Conservation (phyloP, 305 asterid genomes). For the Solanum hybrid region DNA sequence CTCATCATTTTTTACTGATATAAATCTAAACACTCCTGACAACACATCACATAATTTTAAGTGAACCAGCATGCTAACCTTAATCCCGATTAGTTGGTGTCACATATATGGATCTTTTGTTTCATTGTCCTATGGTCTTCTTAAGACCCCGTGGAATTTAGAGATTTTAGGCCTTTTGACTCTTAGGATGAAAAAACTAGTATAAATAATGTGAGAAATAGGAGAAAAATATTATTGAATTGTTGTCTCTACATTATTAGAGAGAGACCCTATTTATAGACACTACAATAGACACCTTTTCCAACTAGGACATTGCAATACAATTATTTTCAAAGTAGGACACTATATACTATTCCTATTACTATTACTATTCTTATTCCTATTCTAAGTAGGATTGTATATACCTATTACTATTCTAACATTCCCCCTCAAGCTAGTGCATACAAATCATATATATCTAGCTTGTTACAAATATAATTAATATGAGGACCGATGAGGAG, state of each 20-base stretch:
- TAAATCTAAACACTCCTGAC: neutral
- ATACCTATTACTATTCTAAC: neutral
- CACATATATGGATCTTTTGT: neutral
- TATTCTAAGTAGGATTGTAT: neutral
- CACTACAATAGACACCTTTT: neutral
- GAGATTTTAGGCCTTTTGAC: neutral
- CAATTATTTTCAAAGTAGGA: neutral
- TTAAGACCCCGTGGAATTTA: neutral
- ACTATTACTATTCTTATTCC: neutral
- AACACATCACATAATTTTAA: neutral
- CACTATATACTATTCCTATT: neutral
- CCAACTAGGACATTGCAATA: neutral
- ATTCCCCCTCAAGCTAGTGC: neutral
- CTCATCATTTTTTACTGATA: neutral
- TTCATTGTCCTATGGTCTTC: neutral
- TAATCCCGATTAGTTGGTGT: neutral
- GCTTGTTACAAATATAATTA: neutral
- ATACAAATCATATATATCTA: neutral
- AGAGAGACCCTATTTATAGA: neutral
- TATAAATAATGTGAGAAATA: neutral
- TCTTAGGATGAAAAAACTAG: neutral
- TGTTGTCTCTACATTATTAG: neutral
- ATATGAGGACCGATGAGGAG: neutral
- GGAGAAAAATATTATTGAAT: neutral
- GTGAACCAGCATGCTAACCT: neutral